phyloP scores from a whole-genome alignment of 805 yeast genomes.

The Suhomyces xylopsoci region DNA sequence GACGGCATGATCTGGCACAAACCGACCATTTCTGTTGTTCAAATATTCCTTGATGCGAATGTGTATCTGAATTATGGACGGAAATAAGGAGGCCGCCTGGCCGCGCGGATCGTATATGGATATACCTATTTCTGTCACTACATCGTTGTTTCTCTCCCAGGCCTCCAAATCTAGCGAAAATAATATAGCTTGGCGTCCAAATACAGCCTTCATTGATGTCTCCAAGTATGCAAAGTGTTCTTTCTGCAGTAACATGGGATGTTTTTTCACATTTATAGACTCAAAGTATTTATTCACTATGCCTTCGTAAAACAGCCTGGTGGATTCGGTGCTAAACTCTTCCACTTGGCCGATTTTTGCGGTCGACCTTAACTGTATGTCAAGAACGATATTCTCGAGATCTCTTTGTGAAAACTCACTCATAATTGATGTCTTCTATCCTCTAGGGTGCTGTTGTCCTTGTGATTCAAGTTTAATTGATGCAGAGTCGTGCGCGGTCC shows the following conservation, averaged over 20 bases:
- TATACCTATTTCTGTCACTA: conserved; percentile 57
- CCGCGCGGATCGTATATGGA: conserved; percentile 54
- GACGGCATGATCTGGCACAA: conserved; percentile 51
- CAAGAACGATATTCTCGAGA: background rate
- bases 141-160: conserved; percentile 41
- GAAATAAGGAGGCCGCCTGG: conserved; percentile 37
- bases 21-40: conserved; percentile 47
- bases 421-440: background rate
- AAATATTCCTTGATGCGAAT: conserved; percentile 45
- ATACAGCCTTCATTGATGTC: conserved; percentile 18
- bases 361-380: background rate
- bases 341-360: background rate
- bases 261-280: background rate
- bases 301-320: background rate
- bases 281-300: background rate
- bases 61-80: conserved; percentile 39
- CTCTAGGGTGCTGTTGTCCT: background rate
- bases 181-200: conserved; percentile 25
- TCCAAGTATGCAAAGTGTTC: conserved; percentile 4
- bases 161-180: conserved; percentile 58
- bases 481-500: background rate
- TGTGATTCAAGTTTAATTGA: background rate
- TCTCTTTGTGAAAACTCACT: background rate
- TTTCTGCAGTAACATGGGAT: background rate
- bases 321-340: background rate